Conservation (phyloP, 768 basidiomycete species). For the Russula ochroleuca region DNA sequence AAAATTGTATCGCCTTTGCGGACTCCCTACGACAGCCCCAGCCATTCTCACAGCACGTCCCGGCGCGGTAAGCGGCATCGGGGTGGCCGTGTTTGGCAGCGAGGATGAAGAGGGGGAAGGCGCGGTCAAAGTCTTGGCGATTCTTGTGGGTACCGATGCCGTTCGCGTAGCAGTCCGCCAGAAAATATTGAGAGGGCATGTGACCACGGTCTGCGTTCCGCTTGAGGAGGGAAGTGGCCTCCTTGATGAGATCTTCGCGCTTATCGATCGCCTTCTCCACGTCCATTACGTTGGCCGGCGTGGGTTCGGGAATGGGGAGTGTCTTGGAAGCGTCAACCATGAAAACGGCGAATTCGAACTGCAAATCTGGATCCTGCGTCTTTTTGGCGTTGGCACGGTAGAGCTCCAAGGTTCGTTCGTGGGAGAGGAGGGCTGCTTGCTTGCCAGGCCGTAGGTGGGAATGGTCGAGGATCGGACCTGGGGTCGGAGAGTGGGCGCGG, state of each 20-base stretch:
- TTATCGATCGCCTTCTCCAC: conserved; percentile 78
- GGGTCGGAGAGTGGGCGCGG: conserved; percentile 63
- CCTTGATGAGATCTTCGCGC: conserved; percentile 82
- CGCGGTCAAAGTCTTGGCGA: conserved; percentile 94
- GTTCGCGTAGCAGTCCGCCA: conserved; percentile 97
- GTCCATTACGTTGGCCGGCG: conserved; percentile 69
- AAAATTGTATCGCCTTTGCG: conserved; percentile 88
- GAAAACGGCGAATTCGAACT: conserved; percentile 98
- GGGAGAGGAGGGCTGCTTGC: conserved; percentile 87
- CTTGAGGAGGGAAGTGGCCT: conserved; percentile 84
- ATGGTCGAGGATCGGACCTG: conserved; percentile 75
- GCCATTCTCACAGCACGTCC: conserved; percentile 97
- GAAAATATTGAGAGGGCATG: conserved; percentile 91
- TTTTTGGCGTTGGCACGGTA: conserved; percentile 98
- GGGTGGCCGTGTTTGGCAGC: conserved; percentile 97
- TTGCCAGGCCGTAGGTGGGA: conserved; percentile 92
- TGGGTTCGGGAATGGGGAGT: conserved; percentile 67
- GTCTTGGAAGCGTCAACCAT: conserved; percentile 97
- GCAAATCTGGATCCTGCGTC: conserved; percentile 94
- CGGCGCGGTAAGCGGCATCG: conserved; percentile 91
- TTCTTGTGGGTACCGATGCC: conserved; percentile 91
- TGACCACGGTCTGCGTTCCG: conserved; percentile 92
- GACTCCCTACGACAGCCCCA: conserved; percentile 96
- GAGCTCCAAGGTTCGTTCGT: conserved; percentile 93
- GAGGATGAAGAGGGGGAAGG: conserved; percentile 92